phyloP scores from a whole-genome alignment of 2,329 filamentous ascomycete genomes.

The Tolypocladium ovalisporum region DNA sequence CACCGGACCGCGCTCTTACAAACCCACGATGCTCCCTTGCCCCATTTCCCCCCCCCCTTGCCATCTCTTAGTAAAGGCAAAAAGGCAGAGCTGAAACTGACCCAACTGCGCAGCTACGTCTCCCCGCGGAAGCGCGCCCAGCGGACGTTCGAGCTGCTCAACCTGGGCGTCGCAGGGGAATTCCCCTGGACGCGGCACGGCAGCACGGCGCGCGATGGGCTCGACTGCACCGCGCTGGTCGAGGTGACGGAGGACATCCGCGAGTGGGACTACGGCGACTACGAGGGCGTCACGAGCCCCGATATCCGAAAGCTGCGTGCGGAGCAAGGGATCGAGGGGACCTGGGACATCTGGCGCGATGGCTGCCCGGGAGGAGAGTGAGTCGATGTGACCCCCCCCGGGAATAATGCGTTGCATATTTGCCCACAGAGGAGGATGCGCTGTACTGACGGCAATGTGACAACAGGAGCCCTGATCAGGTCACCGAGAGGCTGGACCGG shows the following conservation, averaged over 20 bases:
- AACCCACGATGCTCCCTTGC: neutral
- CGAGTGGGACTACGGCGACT: constrained; percentile 83
- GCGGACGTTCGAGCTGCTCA: constrained; percentile 79
- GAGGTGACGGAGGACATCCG: constrained; percentile 62
- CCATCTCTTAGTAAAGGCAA: neutral
- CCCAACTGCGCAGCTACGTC: constrained; percentile 50
- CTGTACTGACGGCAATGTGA: neutral
- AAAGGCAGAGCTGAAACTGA: constrained; percentile 2
- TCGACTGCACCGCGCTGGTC: constrained; percentile 47
- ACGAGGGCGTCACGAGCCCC: constrained; percentile 67
- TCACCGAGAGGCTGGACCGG: constrained; percentile 61
- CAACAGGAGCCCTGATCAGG: constrained; percentile 55
- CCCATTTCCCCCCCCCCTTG: neutral
- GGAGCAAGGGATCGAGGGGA: constrained; percentile 42
- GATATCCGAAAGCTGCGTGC: constrained; percentile 52
- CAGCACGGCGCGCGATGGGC: constrained; percentile 19
- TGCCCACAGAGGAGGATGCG: neutral
- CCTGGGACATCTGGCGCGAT: constrained; percentile 85
- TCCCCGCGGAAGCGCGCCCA: constrained; percentile 79
- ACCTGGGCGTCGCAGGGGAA: constrained; percentile 55
- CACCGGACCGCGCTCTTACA: neutral
- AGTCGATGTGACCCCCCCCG: constrained; percentile 19
- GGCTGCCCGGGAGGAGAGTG: constrained; percentile 79
- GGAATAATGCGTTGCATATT: too few species aligned
- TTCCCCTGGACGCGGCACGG: constrained; percentile 59